Base-by-base conservation (phyloP, 768 basidiomycete species). In the Gymnopilus junonius region DNA sequence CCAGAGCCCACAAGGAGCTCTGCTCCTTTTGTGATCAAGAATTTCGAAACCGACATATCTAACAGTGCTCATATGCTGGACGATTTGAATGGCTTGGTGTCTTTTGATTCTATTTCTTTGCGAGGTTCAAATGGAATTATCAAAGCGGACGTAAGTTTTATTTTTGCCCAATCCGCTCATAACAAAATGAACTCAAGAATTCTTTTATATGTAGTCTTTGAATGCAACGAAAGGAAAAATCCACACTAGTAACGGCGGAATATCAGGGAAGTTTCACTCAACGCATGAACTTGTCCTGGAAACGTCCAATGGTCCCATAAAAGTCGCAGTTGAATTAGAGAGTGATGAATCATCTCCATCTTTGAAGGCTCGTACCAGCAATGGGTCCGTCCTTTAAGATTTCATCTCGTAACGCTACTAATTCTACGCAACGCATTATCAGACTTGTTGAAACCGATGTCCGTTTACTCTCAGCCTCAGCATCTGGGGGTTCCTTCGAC, bases 231-330 rank as follows among this genome's bases (percentile, higher is more conserved):
- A 71, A 23, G 77, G 69, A 10, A 59, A 56, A 0, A 56, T 79
- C 8, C 53, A 64, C 23, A 83, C 82, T 1, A 65, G 76, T 5
- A 87, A 85, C 54, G 78, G 78, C 23, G 68, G 64, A 7, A 85
- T 89, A 34, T 63, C 64, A 2, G 88, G 88, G 7, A 67, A 64
- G 29, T 86, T 84, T 73, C 77, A 78, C 20, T 69, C 72, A 10
- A 72, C 76, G 0, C 63, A 66, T 0, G 70, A 69, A 21, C 69
- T 80, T 15, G 61, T 39, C 4, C 62, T 81, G 21, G 14, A 64
- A 10, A 80, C 81, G 20, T 64, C 75, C 23, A 85, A 87, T 64
- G 76, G 75, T 2, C 71, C 50, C 2, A 79, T 89, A 55, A 58
- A 74, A 4, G 75, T 76, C 1, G 69, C 71, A 15, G 79, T 86